Evolutionary conservation across 306 rosid species (phyloP).

Genomic region (Heteromeles arbutifolia): DNA sequence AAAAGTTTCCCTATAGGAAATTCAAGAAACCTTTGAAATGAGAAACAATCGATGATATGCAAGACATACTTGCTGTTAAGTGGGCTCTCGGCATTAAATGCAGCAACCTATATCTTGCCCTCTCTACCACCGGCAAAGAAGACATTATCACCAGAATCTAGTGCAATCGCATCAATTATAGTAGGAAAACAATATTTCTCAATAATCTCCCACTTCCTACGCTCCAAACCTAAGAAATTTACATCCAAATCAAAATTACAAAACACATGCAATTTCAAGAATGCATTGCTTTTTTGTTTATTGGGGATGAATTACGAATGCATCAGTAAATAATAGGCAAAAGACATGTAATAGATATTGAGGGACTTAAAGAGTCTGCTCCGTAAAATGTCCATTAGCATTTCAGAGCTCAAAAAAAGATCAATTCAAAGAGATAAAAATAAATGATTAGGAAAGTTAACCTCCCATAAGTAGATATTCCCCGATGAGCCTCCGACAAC

Average conservation of each 20-base stretch:
- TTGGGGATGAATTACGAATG: too few species aligned
- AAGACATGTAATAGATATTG: too few species aligned
- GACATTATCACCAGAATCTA: slow-evolving; percentile 74
- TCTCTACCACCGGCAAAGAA: slow-evolving; percentile 76
- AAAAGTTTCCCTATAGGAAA: neutral
- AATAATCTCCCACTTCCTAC: slow-evolving; percentile 56
- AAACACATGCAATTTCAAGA: too few species aligned
- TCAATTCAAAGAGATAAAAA: too few species aligned
- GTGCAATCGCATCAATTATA: slow-evolving; percentile 49
- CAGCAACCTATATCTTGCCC: slow-evolving; percentile 62
- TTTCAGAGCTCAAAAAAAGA: neutral
- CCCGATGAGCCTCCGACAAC: slow-evolving; percentile 77
- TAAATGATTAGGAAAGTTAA: neutral
- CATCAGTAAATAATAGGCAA: too few species aligned
- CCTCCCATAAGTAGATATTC: too few species aligned
- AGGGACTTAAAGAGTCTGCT: too few species aligned
- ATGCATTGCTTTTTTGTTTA: too few species aligned
- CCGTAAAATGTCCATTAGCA: neutral
- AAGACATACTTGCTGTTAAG: slow-evolving; percentile 37
- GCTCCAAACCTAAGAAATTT: slow-evolving; percentile 64
- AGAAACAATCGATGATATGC: slow-evolving; percentile 56
- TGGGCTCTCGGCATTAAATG: slow-evolving; percentile 49
- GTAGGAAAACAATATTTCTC: slow-evolving; percentile 60
- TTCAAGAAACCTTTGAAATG: slow-evolving; percentile 60
- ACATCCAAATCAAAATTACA: neutral